A percentile compares a stretch with the other conserved stretches of the same genome.
phyloP scores from a whole-genome alignment of 805 yeast genomes.

The Isabelozyma heimii region DNA sequence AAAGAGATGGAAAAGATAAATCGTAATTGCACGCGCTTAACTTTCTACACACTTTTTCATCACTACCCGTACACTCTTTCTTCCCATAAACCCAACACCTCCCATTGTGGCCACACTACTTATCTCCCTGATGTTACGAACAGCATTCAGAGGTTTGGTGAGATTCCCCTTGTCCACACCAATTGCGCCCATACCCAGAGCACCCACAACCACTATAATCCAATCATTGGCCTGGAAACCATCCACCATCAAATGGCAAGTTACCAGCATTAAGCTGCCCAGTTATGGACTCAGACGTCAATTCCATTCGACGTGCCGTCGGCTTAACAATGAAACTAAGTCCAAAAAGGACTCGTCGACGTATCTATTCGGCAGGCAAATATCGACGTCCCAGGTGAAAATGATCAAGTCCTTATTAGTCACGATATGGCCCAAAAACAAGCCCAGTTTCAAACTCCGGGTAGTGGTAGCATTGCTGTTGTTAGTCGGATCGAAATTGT shows the following conservation, averaged over 20 bases:
- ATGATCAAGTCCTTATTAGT: conserved; percentile 63
- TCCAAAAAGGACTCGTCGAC: conserved; percentile 10
- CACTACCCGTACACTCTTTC: background rate
- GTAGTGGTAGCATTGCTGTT: conserved; percentile 74
- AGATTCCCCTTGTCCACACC: background rate
- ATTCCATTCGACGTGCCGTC: background rate
- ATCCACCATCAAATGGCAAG: background rate
- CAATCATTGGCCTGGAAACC: no score
- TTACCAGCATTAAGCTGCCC: background rate
- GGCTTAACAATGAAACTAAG: background rate
- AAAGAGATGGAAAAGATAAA: background rate
- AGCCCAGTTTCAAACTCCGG: conserved; percentile 62
- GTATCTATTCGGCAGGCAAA: conserved; percentile 23
- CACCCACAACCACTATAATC: background rate
- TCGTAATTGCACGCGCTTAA: background rate
- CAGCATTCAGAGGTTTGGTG: background rate
- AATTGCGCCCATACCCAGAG: background rate
- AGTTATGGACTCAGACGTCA: background rate
- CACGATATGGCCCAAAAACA: conserved; percentile 80
- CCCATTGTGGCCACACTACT: no score
- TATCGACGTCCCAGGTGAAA: conserved; percentile 42
- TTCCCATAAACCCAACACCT: background rate
- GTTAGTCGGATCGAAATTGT: conserved; percentile 74
- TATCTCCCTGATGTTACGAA: background rate
- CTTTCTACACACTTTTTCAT: background rate